These are phyloP conservation scores for Yarrowia sp. DNA, from an alignment of 805 yeast genomes.

Conservation along the genomic window DNA sequence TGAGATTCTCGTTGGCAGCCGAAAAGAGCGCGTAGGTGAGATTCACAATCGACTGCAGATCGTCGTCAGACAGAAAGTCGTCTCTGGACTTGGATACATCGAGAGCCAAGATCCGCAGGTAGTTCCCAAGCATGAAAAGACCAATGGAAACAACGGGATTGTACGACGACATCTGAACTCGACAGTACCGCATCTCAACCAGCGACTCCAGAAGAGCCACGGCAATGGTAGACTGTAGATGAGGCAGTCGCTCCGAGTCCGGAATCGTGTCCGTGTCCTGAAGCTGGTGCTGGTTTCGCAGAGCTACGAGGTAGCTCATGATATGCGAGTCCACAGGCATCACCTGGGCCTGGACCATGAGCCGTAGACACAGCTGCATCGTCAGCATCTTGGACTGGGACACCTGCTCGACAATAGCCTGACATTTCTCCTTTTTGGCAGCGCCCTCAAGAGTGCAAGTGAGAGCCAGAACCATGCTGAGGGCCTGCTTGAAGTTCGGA, in stretches of 20 bases:
- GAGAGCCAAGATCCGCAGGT: not conserved
- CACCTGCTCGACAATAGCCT: not conserved
- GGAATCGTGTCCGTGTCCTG: not conserved
- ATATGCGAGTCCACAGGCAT: not conserved
- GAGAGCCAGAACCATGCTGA: not conserved
- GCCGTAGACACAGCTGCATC: not conserved
- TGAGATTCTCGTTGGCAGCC: not conserved
- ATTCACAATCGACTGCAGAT: not conserved
- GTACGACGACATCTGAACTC: not conserved
- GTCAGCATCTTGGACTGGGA: not conserved
- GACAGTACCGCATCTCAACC: not conserved
- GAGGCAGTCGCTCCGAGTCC: not conserved
- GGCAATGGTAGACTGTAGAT: not conserved
- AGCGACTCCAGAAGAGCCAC: not conserved
- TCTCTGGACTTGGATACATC: not conserved
- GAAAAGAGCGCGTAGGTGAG: not conserved
- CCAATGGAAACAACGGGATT: constrained; percentile 9
- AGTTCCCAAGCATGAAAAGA: constrained; percentile 2
- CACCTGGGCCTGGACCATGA: not conserved
- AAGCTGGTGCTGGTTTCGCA: not conserved
- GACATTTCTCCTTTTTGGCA: not conserved
- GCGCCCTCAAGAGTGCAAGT: not conserved
- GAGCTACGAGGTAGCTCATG: not conserved
- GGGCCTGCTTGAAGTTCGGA: not conserved
- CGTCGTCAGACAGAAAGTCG: not conserved